These are phyloP conservation scores for Apocynum venetum DNA, from an alignment of 257 asterid species.

Conservation along the genomic window DNA sequence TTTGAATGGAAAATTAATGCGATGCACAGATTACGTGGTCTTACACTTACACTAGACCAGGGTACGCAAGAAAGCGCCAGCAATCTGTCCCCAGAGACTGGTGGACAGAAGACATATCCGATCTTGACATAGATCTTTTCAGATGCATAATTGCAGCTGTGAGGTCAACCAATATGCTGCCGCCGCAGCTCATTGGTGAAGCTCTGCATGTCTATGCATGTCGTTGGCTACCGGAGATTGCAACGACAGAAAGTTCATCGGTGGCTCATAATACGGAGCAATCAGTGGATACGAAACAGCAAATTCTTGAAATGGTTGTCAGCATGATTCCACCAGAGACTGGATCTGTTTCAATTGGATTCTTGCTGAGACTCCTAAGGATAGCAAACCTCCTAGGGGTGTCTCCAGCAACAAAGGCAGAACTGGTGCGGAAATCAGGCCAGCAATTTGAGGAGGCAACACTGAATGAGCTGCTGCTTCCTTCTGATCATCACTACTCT, in stretches of 20 bases:
- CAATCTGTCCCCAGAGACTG: conserved; percentile 68
- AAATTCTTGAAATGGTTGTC: conserved; percentile 55
- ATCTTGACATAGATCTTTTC: conserved; percentile 61
- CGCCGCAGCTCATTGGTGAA: conserved; percentile 73
- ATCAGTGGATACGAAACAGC: conserved; percentile 30
- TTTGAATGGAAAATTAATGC: conserved; percentile 8
- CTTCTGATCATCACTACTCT: conserved; percentile 21
- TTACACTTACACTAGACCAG: conserved; percentile 62
- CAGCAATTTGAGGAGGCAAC: conserved; percentile 58
- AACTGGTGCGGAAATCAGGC: conserved; percentile 54
- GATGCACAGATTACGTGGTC: conserved; percentile 66
- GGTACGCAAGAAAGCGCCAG: conserved; percentile 43
- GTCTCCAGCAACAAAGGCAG: conserved; percentile 51
- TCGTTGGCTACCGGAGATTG: conserved; percentile 57
- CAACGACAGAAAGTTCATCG: conserved; percentile 23
- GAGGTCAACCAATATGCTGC: conserved; percentile 43
- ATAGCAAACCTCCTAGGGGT: conserved; percentile 34
- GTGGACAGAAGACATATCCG: conserved; percentile 87
- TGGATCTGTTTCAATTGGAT: conserved; percentile 59
- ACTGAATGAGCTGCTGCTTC: conserved; percentile 46
- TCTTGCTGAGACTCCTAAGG: conserved; percentile 55
- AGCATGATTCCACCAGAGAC: conserved; percentile 58
- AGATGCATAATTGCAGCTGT: conserved; percentile 50
- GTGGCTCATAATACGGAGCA: background rate
- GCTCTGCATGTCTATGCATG: conserved; percentile 68